A percentile compares a stretch with the other conserved stretches of the same genome.
Conservation (phyloP, 768 basidiomycete species). For the Lyophyllum semitale region DNA sequence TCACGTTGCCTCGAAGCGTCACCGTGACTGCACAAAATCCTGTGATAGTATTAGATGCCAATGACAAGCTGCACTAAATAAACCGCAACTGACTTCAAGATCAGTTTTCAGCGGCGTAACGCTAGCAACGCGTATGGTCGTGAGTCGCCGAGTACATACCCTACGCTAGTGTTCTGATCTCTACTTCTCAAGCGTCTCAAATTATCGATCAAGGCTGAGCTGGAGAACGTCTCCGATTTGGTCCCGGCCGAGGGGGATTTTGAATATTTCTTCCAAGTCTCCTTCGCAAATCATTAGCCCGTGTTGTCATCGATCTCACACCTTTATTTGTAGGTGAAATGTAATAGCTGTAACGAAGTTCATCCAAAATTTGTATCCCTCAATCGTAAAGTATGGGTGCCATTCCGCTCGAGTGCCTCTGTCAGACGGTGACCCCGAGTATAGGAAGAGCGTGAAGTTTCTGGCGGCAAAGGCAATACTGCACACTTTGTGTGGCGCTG, state of each 20-base stretch:
- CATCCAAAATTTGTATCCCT: slow-evolving; percentile 74
- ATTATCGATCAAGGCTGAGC: slow-evolving; percentile 75
- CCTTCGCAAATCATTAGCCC: neutral
- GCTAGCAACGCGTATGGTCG: slow-evolving; percentile 44
- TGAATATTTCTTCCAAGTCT: slow-evolving; percentile 82
- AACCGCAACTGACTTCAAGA: slow-evolving; percentile 3
- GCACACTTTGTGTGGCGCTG: slow-evolving; percentile 87
- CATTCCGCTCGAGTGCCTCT: slow-evolving; percentile 6
- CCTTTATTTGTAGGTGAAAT: slow-evolving; percentile 59
- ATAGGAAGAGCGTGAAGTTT: slow-evolving; percentile 69
- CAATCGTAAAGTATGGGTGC: slow-evolving; percentile 60
- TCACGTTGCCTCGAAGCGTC: neutral
- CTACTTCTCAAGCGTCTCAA: slow-evolving; percentile 47
- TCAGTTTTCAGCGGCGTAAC: no score
- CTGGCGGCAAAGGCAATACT: slow-evolving; percentile 63
- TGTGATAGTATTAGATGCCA: neutral
- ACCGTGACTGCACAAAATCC: neutral
- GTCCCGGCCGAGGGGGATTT: slow-evolving; percentile 67
- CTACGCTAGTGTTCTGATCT: neutral
- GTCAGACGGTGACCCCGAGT: neutral
- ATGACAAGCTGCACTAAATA: slow-evolving; percentile 3
- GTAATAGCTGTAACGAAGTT: slow-evolving; percentile 75
- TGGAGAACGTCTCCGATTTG: slow-evolving; percentile 77
- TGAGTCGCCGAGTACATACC: slow-evolving; percentile 31
- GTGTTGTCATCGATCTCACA: neutral